A percentile compares a stretch with the other conserved stretches of the same genome.
These are phyloP conservation scores for Aspergillus persii DNA, from an alignment of 2,329 filamentous ascomycete species.

Conservation along the genomic window DNA sequence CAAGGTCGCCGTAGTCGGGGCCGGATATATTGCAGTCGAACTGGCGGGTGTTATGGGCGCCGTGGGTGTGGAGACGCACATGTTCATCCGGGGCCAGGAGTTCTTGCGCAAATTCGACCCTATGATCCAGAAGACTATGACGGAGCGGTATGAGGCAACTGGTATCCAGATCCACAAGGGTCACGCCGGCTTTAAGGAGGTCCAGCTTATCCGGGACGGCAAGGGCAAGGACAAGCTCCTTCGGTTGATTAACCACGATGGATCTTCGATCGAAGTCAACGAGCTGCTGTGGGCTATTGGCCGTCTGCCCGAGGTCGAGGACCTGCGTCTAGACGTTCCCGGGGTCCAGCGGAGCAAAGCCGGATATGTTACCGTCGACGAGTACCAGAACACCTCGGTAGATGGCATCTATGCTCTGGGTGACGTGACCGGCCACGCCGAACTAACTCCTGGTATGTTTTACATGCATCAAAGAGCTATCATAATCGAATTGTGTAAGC, in stretches of 20 bases:
- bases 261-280: conserved; percentile 46
- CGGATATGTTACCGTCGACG: conserved; percentile 48
- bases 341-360: conserved; percentile 41
- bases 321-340: conserved; percentile 40
- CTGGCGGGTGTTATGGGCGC: conserved; percentile 51
- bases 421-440: conserved; percentile 52
- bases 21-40: conserved; percentile 53
- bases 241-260: conserved; percentile 44
- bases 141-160: conserved; percentile 49
- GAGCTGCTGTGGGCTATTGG: conserved; percentile 54
- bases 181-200: conserved; percentile 48
- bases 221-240: conserved; percentile 49
- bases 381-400: conserved; percentile 50
- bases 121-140: conserved; percentile 54
- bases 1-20: conserved; percentile 51
- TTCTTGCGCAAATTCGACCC: conserved; percentile 54
- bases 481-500: neutral
- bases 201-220: conserved; percentile 45
- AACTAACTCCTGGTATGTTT: conserved; percentile 49
- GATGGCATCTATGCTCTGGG: conserved; percentile 51
- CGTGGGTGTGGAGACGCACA: conserved; percentile 49
- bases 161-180: conserved; percentile 50
- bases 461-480: too few relatives aligned
- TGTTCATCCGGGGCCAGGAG: conserved; percentile 50
- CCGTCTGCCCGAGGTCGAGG: conserved; percentile 45